Base-by-base conservation (phyloP, 192 early-diverging fungal genomes). In the Coemansia erecta region DNA sequence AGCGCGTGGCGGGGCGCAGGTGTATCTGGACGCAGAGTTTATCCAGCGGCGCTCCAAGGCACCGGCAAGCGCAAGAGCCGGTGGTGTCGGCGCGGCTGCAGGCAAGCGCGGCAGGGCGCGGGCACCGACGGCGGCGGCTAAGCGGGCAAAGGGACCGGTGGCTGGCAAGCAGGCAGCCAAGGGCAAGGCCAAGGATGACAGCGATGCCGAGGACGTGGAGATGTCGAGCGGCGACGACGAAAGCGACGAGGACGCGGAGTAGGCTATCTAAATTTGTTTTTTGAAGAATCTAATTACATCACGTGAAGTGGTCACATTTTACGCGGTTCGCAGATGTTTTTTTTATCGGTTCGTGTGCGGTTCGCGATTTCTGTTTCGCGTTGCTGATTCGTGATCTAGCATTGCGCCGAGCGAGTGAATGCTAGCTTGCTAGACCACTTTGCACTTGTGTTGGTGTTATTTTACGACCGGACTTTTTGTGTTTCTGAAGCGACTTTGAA, bases 21-120 rank as follows among this genome's bases (percentile, higher is more conserved):
- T 63, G 23, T 70, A 63, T 35, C 43, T 77, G 35, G 65, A 64
- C 14, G 39, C 74, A 0, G 74, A 61, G 58, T 77, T 71, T 71
- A 51, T 77, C n/a, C 44, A 44, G 13, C 26, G 50, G 14, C 61
- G 74, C 11, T 53, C 64, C 23, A 71, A 68, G 61, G 43, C 66
- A 0, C 59, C 72, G 4, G 54, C 59, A 24, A 57, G 61, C 14
- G 22, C 56, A 12, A 58, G 64, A 40, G 18, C 31, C 15, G 44
- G 41, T 28, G 50, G 63, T 14, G 24, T 31, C 28, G 28, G 28
- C 28, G 28, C 47, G 12, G 55, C 53, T 26, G 56, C 52, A 40
- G 42, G 23, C 10, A 73, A 73, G 42, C 72, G 72, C 50, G 44
- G 28, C 14, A 60, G 72, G 1, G n/a, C 53, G 0, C 63, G 53